Conservation (phyloP, 805 yeast genomes). For the Zygosaccharomyces pseudorouxii region DNA sequence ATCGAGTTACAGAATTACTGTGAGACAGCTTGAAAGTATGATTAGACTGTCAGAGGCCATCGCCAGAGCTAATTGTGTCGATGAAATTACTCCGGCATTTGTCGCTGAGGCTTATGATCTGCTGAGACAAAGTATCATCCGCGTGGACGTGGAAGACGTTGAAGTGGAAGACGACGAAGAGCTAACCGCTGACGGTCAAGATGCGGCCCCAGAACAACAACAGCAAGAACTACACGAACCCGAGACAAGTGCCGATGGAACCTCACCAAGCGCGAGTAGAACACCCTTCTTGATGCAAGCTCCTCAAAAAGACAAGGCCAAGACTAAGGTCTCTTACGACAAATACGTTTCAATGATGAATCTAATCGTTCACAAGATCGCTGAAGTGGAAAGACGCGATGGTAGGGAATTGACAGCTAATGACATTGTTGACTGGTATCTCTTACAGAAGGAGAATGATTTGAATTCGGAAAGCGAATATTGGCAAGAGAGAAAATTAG, state of each 20-base stretch:
- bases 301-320: constrained; percentile 16
- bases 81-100: constrained; percentile 73
- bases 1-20: constrained; percentile 90
- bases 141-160: constrained; percentile 90
- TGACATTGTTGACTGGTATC: constrained; percentile 75
- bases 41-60: constrained; percentile 92
- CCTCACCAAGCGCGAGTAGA: neutral
- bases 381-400: constrained; percentile 49
- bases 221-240: neutral
- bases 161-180: constrained; percentile 69
- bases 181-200: constrained; percentile 15
- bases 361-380: constrained; percentile 60
- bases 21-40: constrained; percentile 93
- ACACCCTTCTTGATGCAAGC: neutral
- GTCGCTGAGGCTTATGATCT: constrained; percentile 92
- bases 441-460: constrained; percentile 66
- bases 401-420: constrained; percentile 63
- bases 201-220: constrained; percentile 11
- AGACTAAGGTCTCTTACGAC: constrained; percentile 70
- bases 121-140: constrained; percentile 83
- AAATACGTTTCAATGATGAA: constrained; percentile 83
- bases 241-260: neutral
- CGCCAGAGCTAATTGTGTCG: constrained; percentile 94
- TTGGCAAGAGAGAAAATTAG: constrained; percentile 63
- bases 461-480: constrained; percentile 66